Percentiles rank a stretch among this genome's conserved stretches.
Evolutionary conservation across 1,284 basidiomycete species (phyloP).

Genomic region (Neonothopanus nambi): DNA sequence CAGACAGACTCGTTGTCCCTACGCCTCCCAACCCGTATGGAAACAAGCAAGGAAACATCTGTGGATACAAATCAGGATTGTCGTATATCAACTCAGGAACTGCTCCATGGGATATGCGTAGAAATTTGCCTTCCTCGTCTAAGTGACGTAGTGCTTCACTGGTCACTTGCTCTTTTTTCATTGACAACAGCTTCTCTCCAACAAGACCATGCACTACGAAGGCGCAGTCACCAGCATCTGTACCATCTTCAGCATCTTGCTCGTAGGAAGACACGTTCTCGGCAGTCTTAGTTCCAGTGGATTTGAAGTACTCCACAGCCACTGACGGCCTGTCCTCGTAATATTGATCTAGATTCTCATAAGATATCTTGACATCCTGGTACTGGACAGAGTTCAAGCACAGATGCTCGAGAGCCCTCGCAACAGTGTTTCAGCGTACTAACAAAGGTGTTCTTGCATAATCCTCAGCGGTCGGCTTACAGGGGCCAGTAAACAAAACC

Average conservation of each 20-base stretch:
- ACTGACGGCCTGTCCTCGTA: too few relatives aligned
- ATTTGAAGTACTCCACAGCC: slow-evolving; percentile 25
- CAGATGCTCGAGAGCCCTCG: slow-evolving; percentile 29
- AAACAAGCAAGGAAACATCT: slow-evolving; percentile 40
- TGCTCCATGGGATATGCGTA: too few relatives aligned
- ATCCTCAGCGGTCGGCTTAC: slow-evolving; percentile 18
- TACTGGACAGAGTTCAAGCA: slow-evolving; percentile 32
- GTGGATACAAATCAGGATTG: too few relatives aligned
- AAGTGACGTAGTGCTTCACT: slow-evolving; percentile 25
- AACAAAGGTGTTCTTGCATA: slow-evolving; percentile 27
- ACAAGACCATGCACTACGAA: too few relatives aligned
- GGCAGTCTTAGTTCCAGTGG: slow-evolving; percentile 15
- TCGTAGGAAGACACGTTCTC: slow-evolving; percentile 17
- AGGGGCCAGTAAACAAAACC: slow-evolving; percentile 5
- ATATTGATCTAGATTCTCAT: not conserved
- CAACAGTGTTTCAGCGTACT: slow-evolving; percentile 23
- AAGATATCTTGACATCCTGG: slow-evolving; percentile 25
- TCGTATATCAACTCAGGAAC: too few relatives aligned
- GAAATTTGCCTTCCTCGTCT: too few relatives aligned
- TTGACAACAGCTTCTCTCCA: slow-evolving; percentile 16
- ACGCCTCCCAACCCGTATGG: slow-evolving; percentile 36
- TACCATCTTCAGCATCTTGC: slow-evolving; percentile 17
- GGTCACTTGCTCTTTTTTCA: not conserved
- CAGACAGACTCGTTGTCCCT: slow-evolving; percentile 19
- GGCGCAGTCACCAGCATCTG: slow-evolving; percentile 18